Evolutionary conservation across 768 basidiomycete species (phyloP).

Genomic region (Clitopilus hobsonii): DNA sequence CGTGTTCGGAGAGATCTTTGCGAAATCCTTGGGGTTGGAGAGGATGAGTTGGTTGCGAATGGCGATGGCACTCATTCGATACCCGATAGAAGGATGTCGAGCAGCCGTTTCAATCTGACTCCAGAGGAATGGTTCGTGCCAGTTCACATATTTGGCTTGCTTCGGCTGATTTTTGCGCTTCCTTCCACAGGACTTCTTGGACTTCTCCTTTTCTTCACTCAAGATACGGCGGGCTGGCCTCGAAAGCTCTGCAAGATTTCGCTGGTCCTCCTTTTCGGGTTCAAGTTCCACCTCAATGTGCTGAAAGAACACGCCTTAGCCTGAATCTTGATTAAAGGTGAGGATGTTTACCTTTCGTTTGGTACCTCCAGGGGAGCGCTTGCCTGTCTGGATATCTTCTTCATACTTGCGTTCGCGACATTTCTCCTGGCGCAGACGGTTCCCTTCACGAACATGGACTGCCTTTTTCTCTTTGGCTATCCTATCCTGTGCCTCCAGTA

Average conservation of each 20-base stretch:
- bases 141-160: constrained; percentile 7
- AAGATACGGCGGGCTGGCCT: constrained; percentile 4
- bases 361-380: constrained; percentile 7
- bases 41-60: constrained; percentile 14
- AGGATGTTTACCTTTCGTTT: constrained; percentile 9
- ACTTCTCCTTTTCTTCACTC: background rate
- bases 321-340: background rate
- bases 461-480: background rate
- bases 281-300: too few species aligned
- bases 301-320: background rate
- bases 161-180: background rate
- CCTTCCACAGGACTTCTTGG: constrained; percentile 5
- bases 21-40: constrained; percentile 10
- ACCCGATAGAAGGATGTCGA: constrained; percentile 2
- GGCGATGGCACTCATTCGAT: constrained; percentile 9
- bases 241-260: constrained; percentile 7
- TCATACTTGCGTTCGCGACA: constrained; percentile 2
- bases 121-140: constrained; percentile 8
- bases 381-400: constrained; percentile 4
- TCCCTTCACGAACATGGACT: constrained; percentile 1
- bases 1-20: constrained; percentile 11
- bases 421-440: constrained; percentile 6
- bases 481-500: background rate
- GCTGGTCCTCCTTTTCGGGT: too few species aligned
- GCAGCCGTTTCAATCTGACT: constrained; percentile 7